Evolutionary conservation across 495 filamentous ascomycete genomes (phyloP), one percentile per base, ranked within the genome.

Genomic region (Penicillium soppii): DNA sequence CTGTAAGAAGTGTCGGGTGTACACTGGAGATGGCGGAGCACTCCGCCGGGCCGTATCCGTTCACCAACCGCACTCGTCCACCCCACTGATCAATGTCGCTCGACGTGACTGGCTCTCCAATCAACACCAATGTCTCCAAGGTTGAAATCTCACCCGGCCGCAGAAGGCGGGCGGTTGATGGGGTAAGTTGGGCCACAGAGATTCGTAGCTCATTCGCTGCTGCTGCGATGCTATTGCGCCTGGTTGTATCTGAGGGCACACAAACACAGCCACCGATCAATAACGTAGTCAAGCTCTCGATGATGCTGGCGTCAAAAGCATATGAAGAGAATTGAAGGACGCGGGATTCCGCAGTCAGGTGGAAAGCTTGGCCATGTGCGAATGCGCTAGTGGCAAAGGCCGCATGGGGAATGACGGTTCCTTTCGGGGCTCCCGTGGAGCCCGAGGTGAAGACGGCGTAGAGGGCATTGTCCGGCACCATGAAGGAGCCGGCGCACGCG

Each of bases 271-370:
- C 72, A 12, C 73, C 74, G 12, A 58, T 33, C 15, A 67, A 50
- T 2, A 77, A 47, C 0, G 70, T 71, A 7, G 58, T 61, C 10
- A 77, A 43, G 26, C 73, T 74, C 35, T 76, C 72, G 9, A 66
- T 48, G 7, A 76, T 43, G 33, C 65, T 63, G 7, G 56, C 70
- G 53, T 76, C 75, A 43, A 76, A 78, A 2, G 64, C 67, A 50
- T 74, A 70, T 3, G 71, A 67, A 7, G 71, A 67, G 47, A 74
- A 78, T 32, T 77, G 71, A 12, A 77, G 59, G 4, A 71, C 69
- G 1, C 74, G 63, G 55, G 79, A 78, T 1, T 62, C 53, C 0
- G 66, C 53, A 13, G 70, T 65, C 12, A 84, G 69, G 9, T 61
- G 37, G 13, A 78, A 59, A 0, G 72, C 66, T 4, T 16, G 20